Conservation (phyloP, 2,329 filamentous ascomycete genomes). For the Apiospora pterosperma region DNA sequence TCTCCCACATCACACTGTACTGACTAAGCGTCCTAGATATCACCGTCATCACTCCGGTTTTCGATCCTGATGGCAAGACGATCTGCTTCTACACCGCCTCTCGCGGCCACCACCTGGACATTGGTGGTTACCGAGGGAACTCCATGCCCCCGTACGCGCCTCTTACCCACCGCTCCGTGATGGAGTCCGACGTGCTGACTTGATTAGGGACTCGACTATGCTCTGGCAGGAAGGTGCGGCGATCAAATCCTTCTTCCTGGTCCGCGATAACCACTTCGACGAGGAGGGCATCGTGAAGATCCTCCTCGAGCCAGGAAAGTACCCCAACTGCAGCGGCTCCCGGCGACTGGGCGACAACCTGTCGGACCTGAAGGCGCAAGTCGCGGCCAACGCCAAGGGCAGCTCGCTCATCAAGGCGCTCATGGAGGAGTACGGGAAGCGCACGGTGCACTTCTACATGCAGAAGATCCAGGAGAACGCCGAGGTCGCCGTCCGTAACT, state of each 20-base stretch:
- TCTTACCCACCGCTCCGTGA: too few species aligned
- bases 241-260: conserved; percentile 32
- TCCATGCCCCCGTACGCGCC: conserved; percentile 41
- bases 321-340: conserved; percentile 31
- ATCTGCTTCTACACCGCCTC: conserved; percentile 14
- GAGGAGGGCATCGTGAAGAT: conserved; percentile 25
- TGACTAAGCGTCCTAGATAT: too few species aligned
- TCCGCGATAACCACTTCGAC: conserved; percentile 31
- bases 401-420: conserved; percentile 26
- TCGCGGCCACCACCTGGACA: conserved; percentile 14
- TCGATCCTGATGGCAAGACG: conserved; percentile 9
- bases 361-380: conserved; percentile 38
- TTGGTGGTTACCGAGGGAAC: conserved; percentile 44
- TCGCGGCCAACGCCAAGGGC: conserved; percentile 38
- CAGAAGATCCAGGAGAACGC: conserved; percentile 37
- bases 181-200: too few species aligned
- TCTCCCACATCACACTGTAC: too few species aligned
- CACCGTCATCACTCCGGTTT: too few species aligned
- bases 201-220: conserved; percentile 33
- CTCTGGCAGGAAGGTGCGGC: conserved; percentile 40
- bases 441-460: conserved; percentile 35
- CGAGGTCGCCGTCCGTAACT: conserved; percentile 29
- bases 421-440: conserved; percentile 28
- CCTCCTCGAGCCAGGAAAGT: conserved; percentile 27
- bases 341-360: conserved; percentile 37